These are phyloP conservation scores for Coemansia sp. DNA, from an alignment of 192 early-diverging fungal genomes.

Conservation along the genomic window DNA sequence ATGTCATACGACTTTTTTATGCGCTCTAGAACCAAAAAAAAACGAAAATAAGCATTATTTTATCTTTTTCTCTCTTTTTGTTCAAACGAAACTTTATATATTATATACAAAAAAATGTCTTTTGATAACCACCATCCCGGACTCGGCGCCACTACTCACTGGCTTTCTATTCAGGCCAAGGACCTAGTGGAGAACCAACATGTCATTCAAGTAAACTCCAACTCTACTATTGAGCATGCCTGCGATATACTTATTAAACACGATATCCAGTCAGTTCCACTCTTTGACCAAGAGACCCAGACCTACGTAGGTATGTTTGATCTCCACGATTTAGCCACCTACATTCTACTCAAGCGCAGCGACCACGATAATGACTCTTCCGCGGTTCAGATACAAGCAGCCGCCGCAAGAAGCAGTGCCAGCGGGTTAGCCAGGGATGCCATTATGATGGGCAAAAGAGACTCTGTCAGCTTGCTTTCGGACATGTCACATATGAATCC, in stretches of 20 bases:
- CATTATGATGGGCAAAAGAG: background rate
- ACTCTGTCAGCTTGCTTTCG: slow-evolving; percentile 23
- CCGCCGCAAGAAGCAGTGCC: slow-evolving; percentile 4
- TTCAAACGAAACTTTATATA: slow-evolving; percentile 4
- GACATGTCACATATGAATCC: slow-evolving; percentile 83
- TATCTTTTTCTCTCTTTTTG: background rate
- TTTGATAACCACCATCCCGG: slow-evolving; percentile 25
- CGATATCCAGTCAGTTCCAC: slow-evolving; percentile 78
- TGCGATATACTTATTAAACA: slow-evolving; percentile 74
- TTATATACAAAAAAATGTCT: background rate
- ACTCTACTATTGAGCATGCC: slow-evolving; percentile 67
- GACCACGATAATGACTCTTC: background rate
- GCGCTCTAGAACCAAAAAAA: background rate
- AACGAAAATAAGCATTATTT: too few species aligned
- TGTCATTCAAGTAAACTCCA: slow-evolving; percentile 66
- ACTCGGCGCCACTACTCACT: slow-evolving; percentile 57
- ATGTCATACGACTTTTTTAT: background rate
- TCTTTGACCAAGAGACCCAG: slow-evolving; percentile 64
- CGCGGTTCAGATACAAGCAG: slow-evolving; percentile 12
- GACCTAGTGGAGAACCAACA: slow-evolving; percentile 64
- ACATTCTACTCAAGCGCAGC: slow-evolving; percentile 61
- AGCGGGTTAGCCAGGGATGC: background rate
- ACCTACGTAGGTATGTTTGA: slow-evolving; percentile 87
- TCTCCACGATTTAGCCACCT: slow-evolving; percentile 79
- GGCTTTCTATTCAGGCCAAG: slow-evolving; percentile 65